Evolutionary conservation across 2,329 filamentous ascomycete genomes (phyloP).

Genomic region (Colletotrichum agaves): DNA sequence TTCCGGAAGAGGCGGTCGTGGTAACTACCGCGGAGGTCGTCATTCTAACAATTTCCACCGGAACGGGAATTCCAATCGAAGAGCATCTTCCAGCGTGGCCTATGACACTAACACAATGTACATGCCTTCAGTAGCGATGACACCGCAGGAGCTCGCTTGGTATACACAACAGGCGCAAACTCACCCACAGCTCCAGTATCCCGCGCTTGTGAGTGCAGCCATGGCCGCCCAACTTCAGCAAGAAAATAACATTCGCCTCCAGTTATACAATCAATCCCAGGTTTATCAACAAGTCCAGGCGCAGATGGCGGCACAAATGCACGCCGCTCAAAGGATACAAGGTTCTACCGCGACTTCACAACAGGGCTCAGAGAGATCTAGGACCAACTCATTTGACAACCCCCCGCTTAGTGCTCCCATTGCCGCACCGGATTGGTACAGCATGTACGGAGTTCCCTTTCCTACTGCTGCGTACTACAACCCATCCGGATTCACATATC

Average conservation of each 20-base stretch:
- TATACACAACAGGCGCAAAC: conserved; percentile 55
- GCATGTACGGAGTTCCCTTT: conserved; percentile 56
- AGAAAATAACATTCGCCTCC: conserved; percentile 33
- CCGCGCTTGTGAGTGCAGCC: conserved; percentile 39
- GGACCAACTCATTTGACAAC: conserved; percentile 73
- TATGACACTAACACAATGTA: conserved; percentile 62
- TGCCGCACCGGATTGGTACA: conserved; percentile 64
- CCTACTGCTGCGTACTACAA: conserved; percentile 54
- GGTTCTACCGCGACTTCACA: conserved; percentile 26
- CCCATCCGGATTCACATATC: conserved; percentile 64
- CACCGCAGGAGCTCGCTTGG: conserved; percentile 60
- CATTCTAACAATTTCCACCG: conserved; percentile 56
- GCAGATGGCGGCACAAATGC: conserved; percentile 37
- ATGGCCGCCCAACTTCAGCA: conserved; percentile 40
- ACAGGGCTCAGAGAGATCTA: conserved; percentile 60
- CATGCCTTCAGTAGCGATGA: conserved; percentile 55
- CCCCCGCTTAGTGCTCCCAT: conserved; percentile 68
- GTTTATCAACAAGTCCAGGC: conserved; percentile 37
- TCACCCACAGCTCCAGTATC: conserved; percentile 53
- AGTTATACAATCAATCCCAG: conserved; percentile 39
- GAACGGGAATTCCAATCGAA: conserved; percentile 58
- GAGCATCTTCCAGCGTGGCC: conserved; percentile 63
- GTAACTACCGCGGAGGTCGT: conserved; percentile 60
- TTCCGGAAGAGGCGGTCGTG: conserved; percentile 59
- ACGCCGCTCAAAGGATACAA: conserved; percentile 37